Base-by-base conservation (phyloP, 768 basidiomycete species). In the Pulveroboletus sp. region DNA sequence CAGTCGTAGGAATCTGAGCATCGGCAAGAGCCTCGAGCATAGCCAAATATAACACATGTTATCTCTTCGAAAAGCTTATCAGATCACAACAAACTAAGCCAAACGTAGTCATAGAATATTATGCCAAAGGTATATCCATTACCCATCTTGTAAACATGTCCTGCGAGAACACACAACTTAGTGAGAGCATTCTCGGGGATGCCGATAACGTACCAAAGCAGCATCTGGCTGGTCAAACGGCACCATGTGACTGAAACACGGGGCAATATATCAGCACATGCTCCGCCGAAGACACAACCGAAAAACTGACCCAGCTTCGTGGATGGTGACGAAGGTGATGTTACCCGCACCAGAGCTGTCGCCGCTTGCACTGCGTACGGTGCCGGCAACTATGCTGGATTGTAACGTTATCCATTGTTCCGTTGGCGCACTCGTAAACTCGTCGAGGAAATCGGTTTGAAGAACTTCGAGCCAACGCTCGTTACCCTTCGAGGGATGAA, bases 221-320 rank as follows among this genome's bases (percentile, higher is more conserved):
- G 84, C 93, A 60, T 89, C 87, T 1, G 93, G 87, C 62, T 94
- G 91, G 68, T 97, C 91, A 61, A 77, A 84, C 5, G 93, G 92
- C 8, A 90, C 90, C 91, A 93, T 88, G 64, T 92, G 89, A 32
- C 89, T 89, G 58, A 6, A 51, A 53, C 54, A 39, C 33, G 47
- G 36, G 48, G 43, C n/a, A 27, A 49, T n/a, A 4, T 4, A 46
- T 62, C 37, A 63, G 26, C 33, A 26, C 8, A 15, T 1, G 15
- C 24, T 39, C 36, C 9, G 8, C 7, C 1, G 9, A 21, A 46
- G 38, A 43, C 4, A 11, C 7, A 30, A 15, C 32, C 17, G 28
- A 45, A 49, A 27, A 8, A 69, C 83, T 57, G 68, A 93, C 78
- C 93, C 93, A 27, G 93, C 89, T 58, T 88, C 84, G 57, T 79